These are phyloP conservation scores for Calonectria naviculata DNA, from an alignment of 2,329 filamentous ascomycete species.

Conservation along the genomic window DNA sequence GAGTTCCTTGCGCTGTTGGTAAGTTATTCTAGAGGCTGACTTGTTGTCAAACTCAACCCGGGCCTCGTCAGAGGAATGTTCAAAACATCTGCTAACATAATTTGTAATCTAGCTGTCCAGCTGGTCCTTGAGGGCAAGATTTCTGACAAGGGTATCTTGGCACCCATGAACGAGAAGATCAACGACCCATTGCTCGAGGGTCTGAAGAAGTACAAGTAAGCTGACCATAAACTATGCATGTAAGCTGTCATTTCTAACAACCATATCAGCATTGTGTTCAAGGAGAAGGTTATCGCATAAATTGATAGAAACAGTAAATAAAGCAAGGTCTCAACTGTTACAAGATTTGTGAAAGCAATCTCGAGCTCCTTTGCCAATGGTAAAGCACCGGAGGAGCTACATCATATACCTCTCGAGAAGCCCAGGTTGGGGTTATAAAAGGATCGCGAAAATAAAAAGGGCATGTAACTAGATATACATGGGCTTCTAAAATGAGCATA, in stretches of 20 bases:
- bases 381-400: not conserved
- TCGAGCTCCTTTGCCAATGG: not conserved
- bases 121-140: constrained; percentile 82
- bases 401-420: not conserved
- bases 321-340: not conserved
- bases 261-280: not conserved
- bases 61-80: not conserved
- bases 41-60: not conserved
- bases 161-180: constrained; percentile 79
- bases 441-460: not conserved
- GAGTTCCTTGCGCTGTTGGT: constrained; percentile 67
- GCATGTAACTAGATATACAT: not conserved
- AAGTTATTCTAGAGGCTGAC: constrained; percentile 5
- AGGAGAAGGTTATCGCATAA: constrained; percentile 9
- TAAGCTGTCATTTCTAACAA: not conserved
- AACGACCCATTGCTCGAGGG: constrained; percentile 73
- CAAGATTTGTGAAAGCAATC: not conserved
- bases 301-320: not conserved
- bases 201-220: constrained; percentile 10
- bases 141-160: constrained; percentile 78
- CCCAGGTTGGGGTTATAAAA: not conserved
- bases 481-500: not conserved
- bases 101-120: constrained; percentile 74
- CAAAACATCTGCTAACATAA: constrained; percentile 2
- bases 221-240: not conserved